Percentiles rank a stretch among this genome's conserved stretches.
Evolutionary conservation across 129 eudicot species (phyloP).

Genomic region (Arctium lappa): DNA sequence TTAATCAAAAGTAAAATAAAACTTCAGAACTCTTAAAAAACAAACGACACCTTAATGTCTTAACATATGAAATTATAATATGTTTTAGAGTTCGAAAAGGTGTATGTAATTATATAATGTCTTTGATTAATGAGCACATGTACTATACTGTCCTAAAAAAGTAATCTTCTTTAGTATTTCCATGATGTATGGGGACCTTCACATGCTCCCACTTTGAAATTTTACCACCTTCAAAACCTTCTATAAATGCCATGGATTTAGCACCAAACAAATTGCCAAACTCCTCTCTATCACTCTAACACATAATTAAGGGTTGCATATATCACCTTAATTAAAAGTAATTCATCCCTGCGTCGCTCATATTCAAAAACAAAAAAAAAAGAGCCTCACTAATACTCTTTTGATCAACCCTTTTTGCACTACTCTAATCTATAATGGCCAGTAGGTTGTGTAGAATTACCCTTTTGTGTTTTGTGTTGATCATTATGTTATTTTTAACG

Average conservation of each 20-base stretch:
- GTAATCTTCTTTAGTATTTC: constrained; percentile 6
- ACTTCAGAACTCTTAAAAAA: too few species aligned
- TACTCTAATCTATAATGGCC: constrained; percentile 18
- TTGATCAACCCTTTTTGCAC: background rate
- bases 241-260: constrained; percentile 24
- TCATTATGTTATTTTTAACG: constrained; percentile 17
- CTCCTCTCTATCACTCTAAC: constrained; percentile 18
- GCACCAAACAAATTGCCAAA: constrained; percentile 24
- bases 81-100: background rate
- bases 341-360: too few species aligned
- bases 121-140: background rate
- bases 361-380: too few species aligned
- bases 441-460: constrained; percentile 12
- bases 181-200: constrained; percentile 14
- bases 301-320: constrained; percentile 2
- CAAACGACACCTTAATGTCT: too few species aligned
- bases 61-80: background rate
- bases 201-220: constrained; percentile 11
- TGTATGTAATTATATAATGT: background rate
- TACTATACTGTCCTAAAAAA: background rate
- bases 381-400: constrained; percentile 7
- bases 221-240: background rate
- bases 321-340: constrained; percentile 2
- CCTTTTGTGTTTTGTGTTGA: constrained; percentile 23
- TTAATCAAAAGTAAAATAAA: too few species aligned